These are phyloP conservation scores for Evernia prunastri DNA, from an alignment of 495 filamentous ascomycete species.

Conservation along the genomic window DNA sequence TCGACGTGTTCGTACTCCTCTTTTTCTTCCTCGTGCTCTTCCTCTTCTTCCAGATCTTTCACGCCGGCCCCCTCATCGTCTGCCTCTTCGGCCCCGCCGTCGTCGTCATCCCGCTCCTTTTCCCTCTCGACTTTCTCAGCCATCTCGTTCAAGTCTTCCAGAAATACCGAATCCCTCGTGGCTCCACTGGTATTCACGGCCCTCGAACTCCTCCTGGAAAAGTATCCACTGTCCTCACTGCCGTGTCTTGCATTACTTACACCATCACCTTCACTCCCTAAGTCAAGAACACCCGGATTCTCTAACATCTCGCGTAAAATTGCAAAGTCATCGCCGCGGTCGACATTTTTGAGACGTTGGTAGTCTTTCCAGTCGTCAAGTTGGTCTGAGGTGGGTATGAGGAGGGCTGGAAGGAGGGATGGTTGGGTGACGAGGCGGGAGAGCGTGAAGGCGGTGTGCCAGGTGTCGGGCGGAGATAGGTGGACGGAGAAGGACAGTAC, in stretches of 20 bases:
- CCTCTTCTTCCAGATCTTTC: background rate
- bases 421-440: slow-evolving; percentile 13
- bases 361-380: slow-evolving; percentile 29
- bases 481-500: slow-evolving; percentile 16
- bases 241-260: background rate
- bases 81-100: background rate
- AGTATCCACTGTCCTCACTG: slow-evolving; percentile 18
- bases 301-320: background rate
- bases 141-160: background rate
- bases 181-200: background rate
- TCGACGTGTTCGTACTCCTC: background rate
- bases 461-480: slow-evolving; percentile 10
- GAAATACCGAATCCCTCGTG: background rate
- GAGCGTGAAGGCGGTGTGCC: slow-evolving; percentile 19
- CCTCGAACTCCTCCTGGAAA: slow-evolving; percentile 3
- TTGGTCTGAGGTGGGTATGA: slow-evolving; percentile 21
- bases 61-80: background rate
- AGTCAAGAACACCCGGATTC: too few relatives aligned
- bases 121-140: background rate
- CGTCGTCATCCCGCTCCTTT: background rate
- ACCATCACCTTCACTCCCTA: background rate
- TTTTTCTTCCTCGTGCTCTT: background rate
- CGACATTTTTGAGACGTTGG: slow-evolving; percentile 5
- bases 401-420: slow-evolving; percentile 15
- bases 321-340: slow-evolving; percentile 13